Evolutionary conservation across 2,329 filamentous ascomycete genomes (phyloP).

Genomic region (Fusarium sublunatum): DNA sequence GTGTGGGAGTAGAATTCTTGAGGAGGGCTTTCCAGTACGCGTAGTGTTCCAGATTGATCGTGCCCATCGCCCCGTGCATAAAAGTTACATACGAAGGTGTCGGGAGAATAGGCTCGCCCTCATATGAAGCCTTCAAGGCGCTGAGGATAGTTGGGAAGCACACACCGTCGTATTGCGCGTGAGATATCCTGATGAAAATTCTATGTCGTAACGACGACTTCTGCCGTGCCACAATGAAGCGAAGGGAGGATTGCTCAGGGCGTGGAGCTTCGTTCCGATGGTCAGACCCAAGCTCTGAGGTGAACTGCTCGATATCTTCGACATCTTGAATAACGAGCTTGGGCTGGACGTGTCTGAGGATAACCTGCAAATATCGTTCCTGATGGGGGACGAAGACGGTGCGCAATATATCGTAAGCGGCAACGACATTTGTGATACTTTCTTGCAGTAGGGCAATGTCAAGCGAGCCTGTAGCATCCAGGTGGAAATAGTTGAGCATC

Average conservation of each 20-base stretch:
- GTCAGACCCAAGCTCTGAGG: slow-evolving; percentile 1
- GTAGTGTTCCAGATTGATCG: neutral
- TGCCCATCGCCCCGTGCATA: slow-evolving; percentile 6
- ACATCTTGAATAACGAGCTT: slow-evolving; percentile 15
- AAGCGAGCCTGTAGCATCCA: slow-evolving; percentile 14
- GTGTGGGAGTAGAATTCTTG: slow-evolving; percentile 13
- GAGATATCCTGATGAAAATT: slow-evolving; percentile 29
- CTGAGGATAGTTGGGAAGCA: slow-evolving; percentile 31
- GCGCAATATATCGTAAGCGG: slow-evolving; percentile 29
- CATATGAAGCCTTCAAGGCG: slow-evolving; percentile 10
- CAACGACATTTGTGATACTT: slow-evolving; percentile 27
- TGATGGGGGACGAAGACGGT: slow-evolving; percentile 30
- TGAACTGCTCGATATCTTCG: slow-evolving; percentile 18
- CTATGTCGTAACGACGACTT: slow-evolving; percentile 19
- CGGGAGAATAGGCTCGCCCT: slow-evolving; percentile 10
- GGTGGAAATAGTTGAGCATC: slow-evolving; percentile 34
- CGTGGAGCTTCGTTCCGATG: neutral
- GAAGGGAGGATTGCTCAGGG: slow-evolving; percentile 11
- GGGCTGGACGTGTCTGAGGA: slow-evolving; percentile 24
- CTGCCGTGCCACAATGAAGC: slow-evolving; percentile 18
- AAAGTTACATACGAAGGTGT: slow-evolving; percentile 16
- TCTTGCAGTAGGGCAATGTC: slow-evolving; percentile 18
- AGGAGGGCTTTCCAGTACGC: slow-evolving; percentile 26
- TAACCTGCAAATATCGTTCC: slow-evolving; percentile 22
- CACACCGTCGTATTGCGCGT: slow-evolving; percentile 31